Percentiles rank a stretch among this genome's conserved stretches.
Conservation (phyloP, 2,329 filamentous ascomycete species). For the Aulographum hederae region DNA sequence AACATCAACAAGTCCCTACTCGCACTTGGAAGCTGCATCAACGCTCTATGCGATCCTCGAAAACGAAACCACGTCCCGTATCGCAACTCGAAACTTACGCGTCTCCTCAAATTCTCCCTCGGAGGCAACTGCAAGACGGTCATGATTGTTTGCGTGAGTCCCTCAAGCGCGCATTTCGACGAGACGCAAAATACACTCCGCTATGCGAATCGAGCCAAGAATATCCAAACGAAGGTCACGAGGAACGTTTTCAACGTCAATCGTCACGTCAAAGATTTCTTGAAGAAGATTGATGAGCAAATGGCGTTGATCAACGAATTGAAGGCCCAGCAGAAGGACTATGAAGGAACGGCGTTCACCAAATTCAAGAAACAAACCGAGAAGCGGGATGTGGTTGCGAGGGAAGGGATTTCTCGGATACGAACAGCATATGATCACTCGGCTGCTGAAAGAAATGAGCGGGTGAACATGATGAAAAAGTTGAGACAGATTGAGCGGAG, state of each 20-base stretch:
- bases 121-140: conserved; percentile 98
- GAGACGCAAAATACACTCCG: conserved; percentile 96
- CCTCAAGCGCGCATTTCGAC: conserved; percentile 90
- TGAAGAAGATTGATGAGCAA: conserved; percentile 98
- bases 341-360: conserved; percentile 59
- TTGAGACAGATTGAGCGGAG: conserved; percentile 67
- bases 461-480: conserved; percentile 62
- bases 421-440: conserved; percentile 73
- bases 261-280: conserved; percentile 94
- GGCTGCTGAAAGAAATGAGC: conserved; percentile 57
- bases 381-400: conserved; percentile 57
- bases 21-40: conserved; percentile 91
- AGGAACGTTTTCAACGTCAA: conserved; percentile 98
- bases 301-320: conserved; percentile 94
- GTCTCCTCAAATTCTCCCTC: conserved; percentile 87
- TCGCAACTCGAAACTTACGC: conserved; percentile 90
- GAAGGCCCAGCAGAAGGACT: conserved; percentile 80
- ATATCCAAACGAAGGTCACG: conserved; percentile 99
- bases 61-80: conserved; percentile 93
- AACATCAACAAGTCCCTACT: conserved; percentile 99
- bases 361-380: conserved; percentile 86
- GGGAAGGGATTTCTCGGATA: conserved; percentile 65
- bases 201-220: conserved; percentile 95
- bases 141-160: conserved; percentile 98
- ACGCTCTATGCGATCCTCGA: conserved; percentile 82